Evolutionary conservation across 257 asterid genomes (phyloP).

Genomic region (Przewalskia tangutica): DNA sequence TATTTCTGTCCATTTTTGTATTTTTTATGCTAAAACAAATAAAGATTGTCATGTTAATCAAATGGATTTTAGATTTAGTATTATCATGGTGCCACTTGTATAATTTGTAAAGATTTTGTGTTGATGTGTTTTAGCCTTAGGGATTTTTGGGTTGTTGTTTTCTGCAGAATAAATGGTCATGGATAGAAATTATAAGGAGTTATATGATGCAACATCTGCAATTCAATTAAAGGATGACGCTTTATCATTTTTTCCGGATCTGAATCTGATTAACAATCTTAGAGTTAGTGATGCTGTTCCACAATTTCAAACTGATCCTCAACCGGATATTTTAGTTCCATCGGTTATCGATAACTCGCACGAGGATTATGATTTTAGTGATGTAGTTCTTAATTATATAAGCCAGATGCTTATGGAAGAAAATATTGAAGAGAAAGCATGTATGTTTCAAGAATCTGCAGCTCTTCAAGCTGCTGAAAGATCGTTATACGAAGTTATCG

Average conservation of each 20-base stretch:
- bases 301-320: conserved; percentile 10
- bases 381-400: conserved; percentile 52
- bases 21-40: not conserved
- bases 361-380: conserved; percentile 64
- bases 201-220: conserved; percentile 20
- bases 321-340: conserved; percentile 13
- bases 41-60: not conserved
- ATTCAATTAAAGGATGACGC: conserved; percentile 8
- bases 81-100: conserved; percentile 2
- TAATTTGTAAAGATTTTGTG: not conserved
- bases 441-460: conserved; percentile 69
- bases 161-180: conserved; percentile 31
- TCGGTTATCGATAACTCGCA: conserved; percentile 20
- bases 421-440: conserved; percentile 59
- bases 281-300: conserved; percentile 13
- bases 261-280: conserved; percentile 16
- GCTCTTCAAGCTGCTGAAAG: conserved; percentile 82
- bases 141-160: conserved; percentile 1
- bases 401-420: conserved; percentile 75
- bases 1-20: not conserved
- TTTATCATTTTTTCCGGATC: conserved; percentile 6
- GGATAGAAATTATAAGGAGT: conserved; percentile 36
- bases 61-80: not conserved
- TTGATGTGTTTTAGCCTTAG: conserved; percentile 3
- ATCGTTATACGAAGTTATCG: conserved; percentile 62